A percentile compares a stretch with the other conserved stretches of the same genome.
These are phyloP conservation scores for Claviceps sp. DNA, from an alignment of 2,329 filamentous ascomycete genomes.

Conservation along the genomic window DNA sequence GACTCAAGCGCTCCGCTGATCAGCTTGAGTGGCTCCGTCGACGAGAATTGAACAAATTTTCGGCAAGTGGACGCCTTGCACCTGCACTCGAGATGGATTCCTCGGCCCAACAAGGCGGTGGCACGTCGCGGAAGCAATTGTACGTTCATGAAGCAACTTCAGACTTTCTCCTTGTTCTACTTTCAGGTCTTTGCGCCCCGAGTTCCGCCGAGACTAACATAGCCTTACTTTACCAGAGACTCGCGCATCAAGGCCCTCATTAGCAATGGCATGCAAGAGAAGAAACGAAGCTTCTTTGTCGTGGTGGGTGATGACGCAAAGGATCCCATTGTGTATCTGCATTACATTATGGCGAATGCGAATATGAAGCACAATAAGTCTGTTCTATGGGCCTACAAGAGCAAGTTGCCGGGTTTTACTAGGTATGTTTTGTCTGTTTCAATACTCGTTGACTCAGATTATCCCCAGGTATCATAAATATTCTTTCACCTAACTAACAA, in stretches of 20 bases:
- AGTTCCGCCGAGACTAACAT: neutral
- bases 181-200: neutral
- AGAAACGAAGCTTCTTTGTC: slow-evolving; percentile 97
- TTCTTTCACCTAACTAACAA: neutral
- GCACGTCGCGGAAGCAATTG: slow-evolving; percentile 48
- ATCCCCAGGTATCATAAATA: neutral
- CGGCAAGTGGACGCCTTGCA: slow-evolving; percentile 8
- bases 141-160: slow-evolving; percentile 18
- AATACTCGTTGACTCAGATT: neutral
- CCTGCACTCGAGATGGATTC: slow-evolving; percentile 3
- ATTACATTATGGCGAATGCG: slow-evolving; percentile 82
- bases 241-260: slow-evolving; percentile 85
- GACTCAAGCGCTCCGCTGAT: neutral
- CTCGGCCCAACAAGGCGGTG: slow-evolving; percentile 15
- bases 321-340: slow-evolving; percentile 86
- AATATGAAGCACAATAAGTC: slow-evolving; percentile 86
- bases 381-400: slow-evolving; percentile 97
- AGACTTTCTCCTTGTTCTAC: neutral
- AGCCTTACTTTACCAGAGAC: slow-evolving; percentile 42
- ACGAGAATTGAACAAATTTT: neutral
- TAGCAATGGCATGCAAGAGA: slow-evolving; percentile 82
- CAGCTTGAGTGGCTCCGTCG: neutral
- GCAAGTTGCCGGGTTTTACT: slow-evolving; percentile 87
- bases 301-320: slow-evolving; percentile 86
- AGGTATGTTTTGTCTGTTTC: slow-evolving; percentile 29